Evolutionary conservation across 352 stramenopile genomes (phyloP).

Genomic region (Globisporangium cylindrosporum): DNA sequence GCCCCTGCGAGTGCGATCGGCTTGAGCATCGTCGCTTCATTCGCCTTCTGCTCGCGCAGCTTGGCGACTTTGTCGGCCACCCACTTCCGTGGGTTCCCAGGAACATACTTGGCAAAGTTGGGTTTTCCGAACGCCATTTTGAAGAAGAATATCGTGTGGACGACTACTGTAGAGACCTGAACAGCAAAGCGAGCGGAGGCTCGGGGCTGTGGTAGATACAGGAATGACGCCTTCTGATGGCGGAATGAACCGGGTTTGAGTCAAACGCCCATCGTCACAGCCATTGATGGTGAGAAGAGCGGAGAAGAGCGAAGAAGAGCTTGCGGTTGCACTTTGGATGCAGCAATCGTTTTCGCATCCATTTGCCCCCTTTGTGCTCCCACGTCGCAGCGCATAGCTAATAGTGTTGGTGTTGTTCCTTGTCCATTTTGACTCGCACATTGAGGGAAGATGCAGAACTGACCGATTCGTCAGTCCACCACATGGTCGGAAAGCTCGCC

Average conservation of each 20-base stretch:
- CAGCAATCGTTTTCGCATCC: not conserved
- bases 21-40: conserved; percentile 26
- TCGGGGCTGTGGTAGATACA: not conserved
- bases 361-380: not conserved
- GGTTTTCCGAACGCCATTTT: not conserved
- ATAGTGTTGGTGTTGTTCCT: not conserved
- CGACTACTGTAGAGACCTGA: not conserved
- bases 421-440: not conserved
- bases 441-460: not conserved
- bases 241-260: not conserved
- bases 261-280: not conserved
- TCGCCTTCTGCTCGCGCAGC: conserved; percentile 2
- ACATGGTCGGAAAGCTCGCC: not conserved
- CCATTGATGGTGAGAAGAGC: not conserved
- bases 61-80: conserved; percentile 1
- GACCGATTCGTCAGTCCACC: not conserved
- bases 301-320: not conserved
- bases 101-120: not conserved
- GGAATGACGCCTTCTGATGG: not conserved
- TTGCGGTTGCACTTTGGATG: not conserved
- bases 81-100: conserved; percentile 4
- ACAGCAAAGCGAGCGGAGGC: not conserved
- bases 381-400: conserved; percentile 4
- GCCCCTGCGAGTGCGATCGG: conserved; percentile 34
- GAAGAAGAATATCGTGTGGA: not conserved